phyloP scores from a whole-genome alignment of 345 rosid species.

The Crucihimalaya himalaica region DNA sequence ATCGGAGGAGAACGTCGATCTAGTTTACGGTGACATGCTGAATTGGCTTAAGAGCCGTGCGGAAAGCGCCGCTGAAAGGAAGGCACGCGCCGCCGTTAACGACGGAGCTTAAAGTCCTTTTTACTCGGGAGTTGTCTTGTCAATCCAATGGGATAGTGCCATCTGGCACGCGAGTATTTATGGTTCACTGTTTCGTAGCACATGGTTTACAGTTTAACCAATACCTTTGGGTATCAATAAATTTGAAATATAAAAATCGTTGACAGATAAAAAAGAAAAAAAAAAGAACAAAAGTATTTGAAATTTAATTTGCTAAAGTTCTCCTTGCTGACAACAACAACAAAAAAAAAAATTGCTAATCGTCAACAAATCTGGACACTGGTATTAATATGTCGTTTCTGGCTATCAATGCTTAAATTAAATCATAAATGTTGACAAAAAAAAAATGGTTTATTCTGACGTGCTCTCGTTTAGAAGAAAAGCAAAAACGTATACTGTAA shows the following conservation, averaged over 20 bases:
- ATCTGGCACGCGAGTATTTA: slow-evolving; percentile 21
- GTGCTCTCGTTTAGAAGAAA: not conserved
- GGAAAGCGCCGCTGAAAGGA: slow-evolving; percentile 25
- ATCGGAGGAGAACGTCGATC: slow-evolving; percentile 32
- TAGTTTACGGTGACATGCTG: slow-evolving; percentile 36
- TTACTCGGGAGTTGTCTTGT: slow-evolving; percentile 6
- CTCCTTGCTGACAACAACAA: too few relatives aligned
- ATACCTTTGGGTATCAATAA: slow-evolving; percentile 7
- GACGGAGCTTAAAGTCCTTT: slow-evolving; percentile 10
- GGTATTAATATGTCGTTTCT: not conserved
- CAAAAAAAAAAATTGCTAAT: too few relatives aligned
- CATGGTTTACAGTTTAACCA: slow-evolving; percentile 28
- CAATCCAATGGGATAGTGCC: slow-evolving; percentile 8
- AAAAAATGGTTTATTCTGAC: not conserved
- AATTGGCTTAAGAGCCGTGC: slow-evolving; percentile 32
- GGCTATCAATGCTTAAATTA: not conserved
- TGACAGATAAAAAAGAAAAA: not conserved
- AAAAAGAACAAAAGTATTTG: not conserved
- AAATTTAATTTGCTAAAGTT: not conserved
- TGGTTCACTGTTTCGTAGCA: slow-evolving; percentile 17
- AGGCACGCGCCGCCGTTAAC: slow-evolving; percentile 34
- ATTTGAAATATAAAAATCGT: not conserved
- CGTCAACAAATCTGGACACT: not conserved
- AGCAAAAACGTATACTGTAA: too few relatives aligned
- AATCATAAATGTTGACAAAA: not conserved